phyloP scores from a whole-genome alignment of 495 filamentous ascomycete species.

The Parmelia sp. region DNA sequence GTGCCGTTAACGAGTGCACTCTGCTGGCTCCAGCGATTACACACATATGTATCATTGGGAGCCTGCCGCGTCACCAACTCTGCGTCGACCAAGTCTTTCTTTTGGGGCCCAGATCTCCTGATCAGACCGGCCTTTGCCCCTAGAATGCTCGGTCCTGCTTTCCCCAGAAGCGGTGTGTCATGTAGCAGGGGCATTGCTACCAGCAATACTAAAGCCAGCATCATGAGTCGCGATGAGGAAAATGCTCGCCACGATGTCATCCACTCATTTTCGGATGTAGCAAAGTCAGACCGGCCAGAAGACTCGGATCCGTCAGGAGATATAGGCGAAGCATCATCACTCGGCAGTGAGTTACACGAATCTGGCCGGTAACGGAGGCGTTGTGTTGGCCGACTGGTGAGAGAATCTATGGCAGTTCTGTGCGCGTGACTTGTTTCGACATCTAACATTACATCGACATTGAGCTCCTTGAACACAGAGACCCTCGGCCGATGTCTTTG shows the following conservation, averaged over 20 bases:
- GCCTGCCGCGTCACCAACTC: constrained; percentile 14
- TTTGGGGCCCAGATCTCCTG: constrained; percentile 5
- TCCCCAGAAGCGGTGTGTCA: constrained; percentile 19
- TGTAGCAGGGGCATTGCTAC: constrained; percentile 24
- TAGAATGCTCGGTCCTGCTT: constrained; percentile 16
- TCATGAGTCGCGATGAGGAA: constrained; percentile 19
- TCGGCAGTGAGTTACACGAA: constrained; percentile 11
- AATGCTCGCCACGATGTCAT: constrained; percentile 3
- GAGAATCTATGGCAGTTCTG: background rate
- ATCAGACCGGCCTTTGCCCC: constrained; percentile 28
- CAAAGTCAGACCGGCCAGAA: background rate
- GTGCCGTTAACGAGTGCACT: constrained; percentile 66
- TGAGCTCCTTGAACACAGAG: constrained; percentile 20
- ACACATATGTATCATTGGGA: constrained; percentile 49
- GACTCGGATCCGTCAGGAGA: background rate
- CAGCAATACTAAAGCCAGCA: constrained; percentile 22
- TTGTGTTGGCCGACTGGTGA: constrained; percentile 4
- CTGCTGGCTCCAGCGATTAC: constrained; percentile 64
- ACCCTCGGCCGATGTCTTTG: background rate
- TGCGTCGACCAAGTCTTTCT: constrained; percentile 4
- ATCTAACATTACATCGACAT: constrained; percentile 11
- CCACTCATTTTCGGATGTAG: constrained; percentile 2
- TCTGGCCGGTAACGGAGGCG: constrained; percentile 1
- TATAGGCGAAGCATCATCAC: constrained; percentile 4
- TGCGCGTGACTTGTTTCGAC: background rate